These are phyloP conservation scores for Xylariaceae sp. DNA, from an alignment of 2,329 filamentous ascomycete species.

Conservation along the genomic window DNA sequence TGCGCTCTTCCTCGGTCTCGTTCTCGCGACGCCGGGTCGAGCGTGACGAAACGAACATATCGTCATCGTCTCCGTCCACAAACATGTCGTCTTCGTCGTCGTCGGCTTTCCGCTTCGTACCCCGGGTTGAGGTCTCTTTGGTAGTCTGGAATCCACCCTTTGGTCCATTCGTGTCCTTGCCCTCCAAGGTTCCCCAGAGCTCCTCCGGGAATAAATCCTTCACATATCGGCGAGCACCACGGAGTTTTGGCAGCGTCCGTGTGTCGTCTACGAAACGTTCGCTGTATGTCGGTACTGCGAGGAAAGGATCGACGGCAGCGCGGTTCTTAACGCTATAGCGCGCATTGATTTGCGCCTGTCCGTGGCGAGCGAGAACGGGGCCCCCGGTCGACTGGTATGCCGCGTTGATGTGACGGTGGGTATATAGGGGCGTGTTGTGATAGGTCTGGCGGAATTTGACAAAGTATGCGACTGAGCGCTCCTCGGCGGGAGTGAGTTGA, in stretches of 20 bases:
- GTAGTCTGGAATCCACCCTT: constrained; percentile 27
- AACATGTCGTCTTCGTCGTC: constrained; percentile 38
- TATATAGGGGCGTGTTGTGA: constrained; percentile 52
- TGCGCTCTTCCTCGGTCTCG: constrained; percentile 34
- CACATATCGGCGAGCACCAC: constrained; percentile 40
- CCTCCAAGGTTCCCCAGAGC: constrained; percentile 51
- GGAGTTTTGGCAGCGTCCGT: constrained; percentile 50
- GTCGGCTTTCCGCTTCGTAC: constrained; percentile 42
- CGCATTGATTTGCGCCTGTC: constrained; percentile 54
- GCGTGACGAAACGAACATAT: constrained; percentile 7
- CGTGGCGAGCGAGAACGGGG: constrained; percentile 43
- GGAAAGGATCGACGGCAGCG: constrained; percentile 54
- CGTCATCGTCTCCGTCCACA: constrained; percentile 26
- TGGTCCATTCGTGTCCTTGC: constrained; percentile 35
- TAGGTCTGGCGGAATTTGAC: constrained; percentile 53
- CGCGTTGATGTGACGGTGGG: constrained; percentile 41
- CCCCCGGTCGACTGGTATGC: constrained; percentile 30
- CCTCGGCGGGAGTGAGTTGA: constrained; percentile 41
- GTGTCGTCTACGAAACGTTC: constrained; percentile 49
- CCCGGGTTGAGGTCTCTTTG: constrained; percentile 28
- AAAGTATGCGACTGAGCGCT: constrained; percentile 45
- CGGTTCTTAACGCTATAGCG: constrained; percentile 51
- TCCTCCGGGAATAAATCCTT: constrained; percentile 52
- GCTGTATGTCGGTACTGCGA: constrained; percentile 53
- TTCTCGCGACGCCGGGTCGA: constrained; percentile 21